Percentiles rank a stretch among this genome's conserved stretches.
Evolutionary conservation across 768 basidiomycete genomes (phyloP).

Genomic region (Lactarius quietus): DNA sequence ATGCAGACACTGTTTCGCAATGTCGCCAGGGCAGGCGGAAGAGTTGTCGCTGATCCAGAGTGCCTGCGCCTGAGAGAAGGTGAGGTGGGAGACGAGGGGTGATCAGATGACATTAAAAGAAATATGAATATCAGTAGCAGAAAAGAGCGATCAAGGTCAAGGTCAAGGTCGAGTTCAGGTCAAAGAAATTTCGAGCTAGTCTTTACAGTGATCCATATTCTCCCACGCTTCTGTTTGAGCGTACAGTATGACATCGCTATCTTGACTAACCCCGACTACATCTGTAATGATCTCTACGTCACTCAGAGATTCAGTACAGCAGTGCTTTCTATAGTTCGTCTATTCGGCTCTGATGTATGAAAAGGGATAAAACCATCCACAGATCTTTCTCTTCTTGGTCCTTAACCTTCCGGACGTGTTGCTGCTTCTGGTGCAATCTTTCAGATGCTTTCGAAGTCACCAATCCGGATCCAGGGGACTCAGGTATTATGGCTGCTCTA

Average conservation of each 20-base stretch:
- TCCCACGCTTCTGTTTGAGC: conserved; percentile 11
- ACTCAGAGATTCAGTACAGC: background rate
- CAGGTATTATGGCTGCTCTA: conserved; percentile 50
- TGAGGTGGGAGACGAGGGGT: conserved; percentile 1
- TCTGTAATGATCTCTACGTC: background rate
- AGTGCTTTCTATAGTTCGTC: background rate
- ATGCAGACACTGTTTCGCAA: conserved; percentile 28
- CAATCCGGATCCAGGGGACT: conserved; percentile 49
- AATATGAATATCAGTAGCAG: background rate
- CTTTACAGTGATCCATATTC: background rate
- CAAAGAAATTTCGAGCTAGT: background rate
- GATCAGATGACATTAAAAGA: conserved; percentile 16
- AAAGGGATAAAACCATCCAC: background rate
- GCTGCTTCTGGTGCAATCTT: conserved; percentile 35
- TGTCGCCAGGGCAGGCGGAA: conserved; percentile 29
- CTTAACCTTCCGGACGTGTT: conserved; percentile 40
- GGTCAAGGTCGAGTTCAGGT: background rate
- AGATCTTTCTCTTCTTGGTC: conserved; percentile 42
- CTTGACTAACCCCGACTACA: background rate
- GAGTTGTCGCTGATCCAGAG: conserved; percentile 49
- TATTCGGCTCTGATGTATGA: too few relatives aligned
- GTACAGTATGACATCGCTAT: background rate
- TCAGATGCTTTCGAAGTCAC: conserved; percentile 34
- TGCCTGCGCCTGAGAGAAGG: conserved; percentile 52
- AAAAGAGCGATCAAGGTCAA: conserved; percentile 3